Base-by-base conservation (phyloP, 2,329 filamentous ascomycete species). In the Penicillium aurantiogriseum region DNA sequence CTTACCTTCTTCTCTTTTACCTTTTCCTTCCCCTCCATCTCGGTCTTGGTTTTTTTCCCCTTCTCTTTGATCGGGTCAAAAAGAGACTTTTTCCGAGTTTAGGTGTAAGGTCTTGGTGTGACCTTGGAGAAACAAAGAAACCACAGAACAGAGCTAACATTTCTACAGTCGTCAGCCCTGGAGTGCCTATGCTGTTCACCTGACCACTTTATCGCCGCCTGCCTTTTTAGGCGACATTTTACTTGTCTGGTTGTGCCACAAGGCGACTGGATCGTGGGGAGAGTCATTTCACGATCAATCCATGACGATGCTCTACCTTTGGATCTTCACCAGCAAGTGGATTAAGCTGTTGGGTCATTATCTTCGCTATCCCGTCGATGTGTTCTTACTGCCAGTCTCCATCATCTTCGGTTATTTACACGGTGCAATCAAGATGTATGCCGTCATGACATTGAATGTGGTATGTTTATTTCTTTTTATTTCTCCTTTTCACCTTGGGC, bases 361-460 rank as follows among this genome's bases (percentile, higher is more conserved):
- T 77, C 82, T 88, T 68, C 88, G 90, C 63, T 90, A 95, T 74
- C 92, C 93, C 5, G 84, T 84, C 65, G 93, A 97, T 72, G 77
- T 96, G 62, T 71, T 90, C 42, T 89, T 90, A 70, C 80, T 96
- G 50, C 91, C 91, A 0, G 81, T 93, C n/a, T 96, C 92, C 39
- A 86, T 97, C 67, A 61, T 91, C 15, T 97, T 97, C 76, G 93
- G 93, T 50, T 97, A 94, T 77, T 89, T 95, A 68, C 93, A 97
- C 74, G 91, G 92, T 60, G 76, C 92, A 60, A 92, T 97, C 81
- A 97, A 97, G 81, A 81, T 96, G 62, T 93, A 93, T 70, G 92
- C 93, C 40, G 82, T 92, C 60, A 81, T 88, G 64, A 96, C 92
- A 57, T 84, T 92, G 66, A 88, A 89, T 71, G 88, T 90, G 85